These are phyloP conservation scores for Salix suchowensis DNA, from an alignment of 345 rosid species.

Conservation along the genomic window DNA sequence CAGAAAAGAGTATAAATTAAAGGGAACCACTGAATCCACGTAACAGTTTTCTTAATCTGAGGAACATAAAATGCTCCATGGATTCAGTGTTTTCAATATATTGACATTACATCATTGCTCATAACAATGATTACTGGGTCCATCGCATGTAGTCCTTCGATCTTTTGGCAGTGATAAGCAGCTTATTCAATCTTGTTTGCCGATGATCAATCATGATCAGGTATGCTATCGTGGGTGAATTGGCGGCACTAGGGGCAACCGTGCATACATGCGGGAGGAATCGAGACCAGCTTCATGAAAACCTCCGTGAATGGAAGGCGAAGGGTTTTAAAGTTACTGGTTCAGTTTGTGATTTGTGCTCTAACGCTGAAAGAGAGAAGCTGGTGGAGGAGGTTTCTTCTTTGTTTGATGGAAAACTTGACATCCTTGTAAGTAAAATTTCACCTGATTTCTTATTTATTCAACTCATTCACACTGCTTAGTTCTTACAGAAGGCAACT, in stretches of 20 bases:
- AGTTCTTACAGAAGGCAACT: no score
- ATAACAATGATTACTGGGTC: no score
- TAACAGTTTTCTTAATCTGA: no score
- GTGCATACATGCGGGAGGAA: neutral
- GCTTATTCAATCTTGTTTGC: neutral
- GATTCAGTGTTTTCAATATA: no score
- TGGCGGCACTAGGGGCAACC: neutral
- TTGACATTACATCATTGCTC: no score
- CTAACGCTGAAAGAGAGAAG: neutral
- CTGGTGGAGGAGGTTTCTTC: neutral
- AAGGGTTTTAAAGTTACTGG: constrained; percentile 1
- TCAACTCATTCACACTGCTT: neutral
- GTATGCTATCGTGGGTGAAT: neutral
- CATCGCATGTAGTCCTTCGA: no score
- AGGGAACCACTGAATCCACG: no score
- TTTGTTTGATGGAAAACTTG: neutral
- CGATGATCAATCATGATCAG: neutral
- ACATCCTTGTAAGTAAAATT: neutral
- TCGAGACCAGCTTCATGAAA: neutral
- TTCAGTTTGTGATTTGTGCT: neutral
- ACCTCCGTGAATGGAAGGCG: neutral
- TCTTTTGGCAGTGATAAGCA: neutral
- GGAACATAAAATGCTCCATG: no score
- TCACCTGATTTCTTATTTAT: neutral
- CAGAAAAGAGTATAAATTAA: no score